Base-by-base conservation (phyloP, 345 rosid species). In the Euphorbia lathyris region DNA sequence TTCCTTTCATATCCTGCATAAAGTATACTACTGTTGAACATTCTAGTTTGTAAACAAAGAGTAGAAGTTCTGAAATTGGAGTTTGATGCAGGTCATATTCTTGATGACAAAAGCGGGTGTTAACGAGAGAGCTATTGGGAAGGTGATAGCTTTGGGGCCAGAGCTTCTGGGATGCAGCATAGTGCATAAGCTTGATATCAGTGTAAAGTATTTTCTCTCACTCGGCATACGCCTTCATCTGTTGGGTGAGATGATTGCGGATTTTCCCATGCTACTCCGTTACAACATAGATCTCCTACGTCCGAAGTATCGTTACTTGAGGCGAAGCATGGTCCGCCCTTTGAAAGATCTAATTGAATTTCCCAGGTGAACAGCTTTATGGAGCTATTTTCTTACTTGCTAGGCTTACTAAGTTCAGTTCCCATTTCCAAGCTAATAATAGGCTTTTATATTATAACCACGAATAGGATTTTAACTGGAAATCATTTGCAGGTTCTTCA, bases 151-250 rank as follows among this genome's bases (percentile, higher is more conserved):
- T 76, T 56, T 81, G 70, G 97, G 84, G 56, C 97, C 98, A 4
- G 93, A 93, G 80, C 92, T 94, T 42, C 80, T 94, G 68, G 95
- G 96, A 26, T 91, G 97, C 83, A 91, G 86, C 77, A 90, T 91
- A 71, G 86, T 48, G 63, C 78, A 85, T 34, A 90, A 83, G 76
- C 96, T 94, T 22, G 96, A 91, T 38, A 82, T 86, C 55, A 87
- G 85, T 71, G 80, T 91, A 75, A 91, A 84, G 74, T 94, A 88
- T 56, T 91, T 81, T 68, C 60, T 87, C 40, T 94, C 97, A 2
- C 88, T 94, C 9, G 96, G 97, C 68, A 88, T 94, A 79, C 77
- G 79, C 52, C 63, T 70, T 58, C 77, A 66, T 64, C 88, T 83
- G 52, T 71, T 94, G 60, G 97, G 97, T 5, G 85, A 84, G 82